A percentile compares a stretch with the other conserved stretches of the same genome.
phyloP scores from a whole-genome alignment of 495 filamentous ascomycete species.

The Penicillium roqueforti region DNA sequence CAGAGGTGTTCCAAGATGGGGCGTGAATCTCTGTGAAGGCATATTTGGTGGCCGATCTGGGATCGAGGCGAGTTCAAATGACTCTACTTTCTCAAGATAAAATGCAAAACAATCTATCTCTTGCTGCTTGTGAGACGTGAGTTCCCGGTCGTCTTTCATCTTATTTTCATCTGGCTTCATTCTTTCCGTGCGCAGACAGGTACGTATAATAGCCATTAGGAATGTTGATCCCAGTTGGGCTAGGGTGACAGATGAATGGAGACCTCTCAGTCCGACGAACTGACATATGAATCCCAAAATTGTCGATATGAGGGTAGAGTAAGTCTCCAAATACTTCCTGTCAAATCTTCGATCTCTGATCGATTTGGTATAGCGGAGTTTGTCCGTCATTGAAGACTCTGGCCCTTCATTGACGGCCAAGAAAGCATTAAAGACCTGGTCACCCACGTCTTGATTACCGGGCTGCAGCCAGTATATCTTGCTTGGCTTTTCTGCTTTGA shows the following conservation, averaged over 20 bases:
- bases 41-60: not conserved
- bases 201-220: conserved; percentile 45
- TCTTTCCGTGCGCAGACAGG: conserved; percentile 42
- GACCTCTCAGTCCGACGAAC: conserved; percentile 47
- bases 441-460: conserved; percentile 35
- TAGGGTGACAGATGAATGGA: conserved; percentile 47
- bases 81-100: conserved; percentile 26
- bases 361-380: conserved; percentile 35
- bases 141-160: conserved; percentile 23
- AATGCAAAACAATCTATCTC: conserved; percentile 49
- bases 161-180: conserved; percentile 31
- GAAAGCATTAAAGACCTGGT: conserved; percentile 40
- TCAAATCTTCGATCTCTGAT: conserved; percentile 16
- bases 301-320: conserved; percentile 26
- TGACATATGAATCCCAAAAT: conserved; percentile 48
- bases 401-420: conserved; percentile 28
- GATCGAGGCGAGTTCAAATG: conserved; percentile 20
- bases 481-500: conserved; percentile 27
- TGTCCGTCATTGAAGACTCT: conserved; percentile 9
- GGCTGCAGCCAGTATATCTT: conserved; percentile 45
- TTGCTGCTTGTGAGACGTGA: conserved; percentile 27
- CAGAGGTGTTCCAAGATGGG: not conserved
- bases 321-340: conserved; percentile 7
- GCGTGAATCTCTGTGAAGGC: conserved; percentile 8
- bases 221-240: conserved; percentile 44